Evolutionary conservation across 2,329 filamentous ascomycete species (phyloP).

Genomic region (Pseudogymnoascus sp.): DNA sequence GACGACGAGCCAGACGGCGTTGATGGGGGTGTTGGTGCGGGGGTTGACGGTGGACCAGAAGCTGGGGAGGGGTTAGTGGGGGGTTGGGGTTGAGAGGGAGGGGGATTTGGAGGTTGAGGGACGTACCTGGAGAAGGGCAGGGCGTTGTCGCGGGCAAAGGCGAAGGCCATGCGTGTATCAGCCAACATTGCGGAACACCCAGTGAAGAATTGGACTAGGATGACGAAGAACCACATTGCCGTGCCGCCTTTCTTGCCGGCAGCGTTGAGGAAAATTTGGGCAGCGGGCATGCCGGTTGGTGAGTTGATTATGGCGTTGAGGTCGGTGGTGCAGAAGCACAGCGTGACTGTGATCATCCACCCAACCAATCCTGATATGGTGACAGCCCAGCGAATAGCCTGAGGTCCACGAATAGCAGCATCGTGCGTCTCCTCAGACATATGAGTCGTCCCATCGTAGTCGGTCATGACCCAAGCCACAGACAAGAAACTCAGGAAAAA

Average conservation of each 20-base stretch:
- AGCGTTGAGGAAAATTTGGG: constrained; percentile 52
- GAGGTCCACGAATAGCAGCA: constrained; percentile 50
- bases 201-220: constrained; percentile 58
- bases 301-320: constrained; percentile 46
- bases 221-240: constrained; percentile 53
- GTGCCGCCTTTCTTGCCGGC: constrained; percentile 49
- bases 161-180: constrained; percentile 54
- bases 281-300: constrained; percentile 53
- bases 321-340: constrained; percentile 55
- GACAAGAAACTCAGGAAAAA: constrained; percentile 51
- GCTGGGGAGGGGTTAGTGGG: constrained; percentile 24
- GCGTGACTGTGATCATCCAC: constrained; percentile 55
- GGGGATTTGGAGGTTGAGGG: too few species aligned
- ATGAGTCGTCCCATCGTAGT: constrained; percentile 60
- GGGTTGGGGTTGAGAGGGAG: not conserved
- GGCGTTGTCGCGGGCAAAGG: constrained; percentile 51
- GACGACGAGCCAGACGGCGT: constrained; percentile 57
- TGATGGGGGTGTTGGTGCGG: constrained; percentile 49
- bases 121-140: constrained; percentile 50
- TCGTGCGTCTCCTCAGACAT: constrained; percentile 62
- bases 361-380: constrained; percentile 51
- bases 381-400: constrained; percentile 52
- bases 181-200: constrained; percentile 57
- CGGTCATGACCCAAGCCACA: constrained; percentile 59
- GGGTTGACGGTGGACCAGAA: constrained; percentile 45